Conservation (phyloP, 2,329 filamentous ascomycete species). For the Claviceps humidiphila region DNA sequence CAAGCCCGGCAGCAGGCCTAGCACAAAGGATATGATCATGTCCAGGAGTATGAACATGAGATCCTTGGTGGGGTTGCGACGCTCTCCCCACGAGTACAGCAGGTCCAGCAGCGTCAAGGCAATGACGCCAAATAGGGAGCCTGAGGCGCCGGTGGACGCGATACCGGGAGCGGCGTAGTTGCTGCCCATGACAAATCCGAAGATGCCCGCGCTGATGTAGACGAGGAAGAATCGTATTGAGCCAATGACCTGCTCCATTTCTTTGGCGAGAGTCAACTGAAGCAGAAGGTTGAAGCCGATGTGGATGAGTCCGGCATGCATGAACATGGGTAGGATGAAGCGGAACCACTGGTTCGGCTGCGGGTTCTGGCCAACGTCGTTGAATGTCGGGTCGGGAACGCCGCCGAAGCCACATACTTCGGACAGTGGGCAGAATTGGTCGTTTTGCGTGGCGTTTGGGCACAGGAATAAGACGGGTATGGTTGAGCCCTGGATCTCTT, state of each 20-base stretch:
- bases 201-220: constrained; percentile 84
- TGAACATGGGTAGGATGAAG: constrained; percentile 90
- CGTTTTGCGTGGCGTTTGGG: constrained; percentile 58
- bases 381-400: constrained; percentile 51
- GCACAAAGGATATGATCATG: constrained; percentile 76
- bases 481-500: constrained; percentile 44
- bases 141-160: constrained; percentile 79
- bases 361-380: constrained; percentile 36
- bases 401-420: constrained; percentile 75
- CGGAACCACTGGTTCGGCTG: constrained; percentile 91
- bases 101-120: constrained; percentile 81
- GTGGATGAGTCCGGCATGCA: constrained; percentile 87
- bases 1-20: constrained; percentile 80
- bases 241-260: constrained; percentile 87
- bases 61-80: constrained; percentile 64
- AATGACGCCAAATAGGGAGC: constrained; percentile 81
- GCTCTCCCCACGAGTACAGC: constrained; percentile 81
- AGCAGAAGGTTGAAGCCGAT: constrained; percentile 92
- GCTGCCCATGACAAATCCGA: constrained; percentile 87
- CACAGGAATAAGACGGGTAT: constrained; percentile 55
- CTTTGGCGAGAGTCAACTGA: constrained; percentile 76
- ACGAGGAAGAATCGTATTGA: constrained; percentile 78
- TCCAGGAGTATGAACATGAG: constrained; percentile 79
- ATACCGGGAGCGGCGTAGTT: constrained; percentile 79
- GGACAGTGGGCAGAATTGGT: constrained; percentile 55